phyloP scores from a whole-genome alignment of 1,139 yeast genomes.

The Casaregolazyma suthepensis region DNA sequence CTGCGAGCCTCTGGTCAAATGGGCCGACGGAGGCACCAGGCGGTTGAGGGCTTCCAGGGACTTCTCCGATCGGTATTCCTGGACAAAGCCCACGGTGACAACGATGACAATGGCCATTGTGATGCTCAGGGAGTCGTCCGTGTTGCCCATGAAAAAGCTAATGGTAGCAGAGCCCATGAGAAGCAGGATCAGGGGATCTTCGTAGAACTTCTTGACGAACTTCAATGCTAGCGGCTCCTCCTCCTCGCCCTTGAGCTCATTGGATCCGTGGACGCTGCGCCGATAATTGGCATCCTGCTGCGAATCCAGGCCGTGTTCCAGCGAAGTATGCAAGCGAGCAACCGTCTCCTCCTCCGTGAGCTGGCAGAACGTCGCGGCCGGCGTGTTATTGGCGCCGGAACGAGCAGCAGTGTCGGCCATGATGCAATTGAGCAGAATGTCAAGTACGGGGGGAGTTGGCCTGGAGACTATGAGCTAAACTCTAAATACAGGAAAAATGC shows the following conservation, averaged over 20 bases:
- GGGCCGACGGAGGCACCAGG: constrained; percentile 90
- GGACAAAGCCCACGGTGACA: constrained; percentile 92
- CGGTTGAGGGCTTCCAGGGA: constrained; percentile 85
- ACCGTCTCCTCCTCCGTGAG: constrained; percentile 58
- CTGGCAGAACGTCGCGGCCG: constrained; percentile 51
- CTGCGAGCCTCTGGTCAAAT: constrained; percentile 64
- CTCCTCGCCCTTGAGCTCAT: constrained; percentile 67
- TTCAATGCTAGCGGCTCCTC: constrained; percentile 65
- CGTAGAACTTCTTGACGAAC: constrained; percentile 73
- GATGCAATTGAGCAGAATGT: background rate
- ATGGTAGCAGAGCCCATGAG: constrained; percentile 83
- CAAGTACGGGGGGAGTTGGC: background rate
- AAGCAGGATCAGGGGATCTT: constrained; percentile 80
- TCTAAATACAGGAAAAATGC: background rate
- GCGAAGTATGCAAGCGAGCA: constrained; percentile 55
- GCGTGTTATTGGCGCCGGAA: constrained; percentile 17
- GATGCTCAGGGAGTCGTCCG: constrained; percentile 87
- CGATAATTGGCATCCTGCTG: constrained; percentile 66
- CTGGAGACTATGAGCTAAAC: background rate
- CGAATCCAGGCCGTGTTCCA: constrained; percentile 52
- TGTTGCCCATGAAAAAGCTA: constrained; percentile 84
- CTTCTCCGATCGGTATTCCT: constrained; percentile 91
- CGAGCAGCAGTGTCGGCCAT: background rate
- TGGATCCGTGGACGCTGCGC: constrained; percentile 67
- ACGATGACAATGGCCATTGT: constrained; percentile 79